Evolutionary conservation across 1,284 basidiomycete genomes (phyloP).

Genomic region (Paramarasmius palmivorus): DNA sequence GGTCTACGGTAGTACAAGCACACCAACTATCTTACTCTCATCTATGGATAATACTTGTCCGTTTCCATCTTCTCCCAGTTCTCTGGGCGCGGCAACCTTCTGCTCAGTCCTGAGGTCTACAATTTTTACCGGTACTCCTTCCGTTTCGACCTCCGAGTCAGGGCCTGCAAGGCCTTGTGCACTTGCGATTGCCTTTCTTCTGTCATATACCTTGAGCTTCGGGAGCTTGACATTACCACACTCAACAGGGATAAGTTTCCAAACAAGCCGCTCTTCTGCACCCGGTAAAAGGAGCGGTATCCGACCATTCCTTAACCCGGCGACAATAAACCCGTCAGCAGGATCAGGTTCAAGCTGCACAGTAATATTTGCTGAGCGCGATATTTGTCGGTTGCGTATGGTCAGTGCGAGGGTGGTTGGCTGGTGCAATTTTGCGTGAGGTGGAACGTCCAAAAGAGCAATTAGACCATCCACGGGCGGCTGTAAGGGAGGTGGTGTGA

Average conservation of each 20-base stretch:
- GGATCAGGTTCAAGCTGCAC: slow-evolving; percentile 69
- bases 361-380: slow-evolving; percentile 62
- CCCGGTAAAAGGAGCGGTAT: slow-evolving; percentile 71
- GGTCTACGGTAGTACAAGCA: neutral
- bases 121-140: slow-evolving; percentile 50
- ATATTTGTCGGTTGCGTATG: slow-evolving; percentile 64
- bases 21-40: neutral
- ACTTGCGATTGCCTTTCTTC: slow-evolving; percentile 38
- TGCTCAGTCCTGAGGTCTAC: slow-evolving; percentile 51
- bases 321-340: slow-evolving; percentile 66
- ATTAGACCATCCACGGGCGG: slow-evolving; percentile 61
- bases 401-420: slow-evolving; percentile 57
- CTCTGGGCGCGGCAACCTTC: slow-evolving; percentile 1
- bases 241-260: slow-evolving; percentile 71
- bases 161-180: slow-evolving; percentile 24
- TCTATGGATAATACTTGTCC: neutral
- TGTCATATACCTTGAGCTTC: slow-evolving; percentile 56
- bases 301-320: slow-evolving; percentile 66
- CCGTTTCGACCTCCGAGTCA: slow-evolving; percentile 26
- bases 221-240: slow-evolving; percentile 67
- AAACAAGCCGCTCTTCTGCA: slow-evolving; percentile 59
- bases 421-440: slow-evolving; percentile 59
- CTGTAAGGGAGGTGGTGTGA: slow-evolving; percentile 57
- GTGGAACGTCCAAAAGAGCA: slow-evolving; percentile 63
- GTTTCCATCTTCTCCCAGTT: neutral